Evolutionary conservation across 768 basidiomycete species (phyloP), one percentile per base, ranked within the genome.

Genomic region (Auricularia heimuer): DNA sequence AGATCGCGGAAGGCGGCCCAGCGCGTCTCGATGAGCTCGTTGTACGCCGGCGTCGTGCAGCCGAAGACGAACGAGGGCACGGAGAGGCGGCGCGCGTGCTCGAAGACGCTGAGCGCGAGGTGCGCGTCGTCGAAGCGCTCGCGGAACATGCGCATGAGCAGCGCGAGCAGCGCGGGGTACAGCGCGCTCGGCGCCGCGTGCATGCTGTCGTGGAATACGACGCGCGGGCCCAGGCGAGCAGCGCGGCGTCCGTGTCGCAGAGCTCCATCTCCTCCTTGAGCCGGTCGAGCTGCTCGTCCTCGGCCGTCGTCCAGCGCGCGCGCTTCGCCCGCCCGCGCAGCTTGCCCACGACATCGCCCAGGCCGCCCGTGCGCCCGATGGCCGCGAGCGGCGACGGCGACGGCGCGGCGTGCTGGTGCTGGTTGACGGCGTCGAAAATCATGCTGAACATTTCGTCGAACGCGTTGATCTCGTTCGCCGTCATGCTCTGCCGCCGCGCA

Each of bases 1-100:
- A 94, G 76, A 76, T 96, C 92, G n/a, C 83, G 83, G 78, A 95
- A 92, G 64, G 81, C 84, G 7, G 78, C 75, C 95, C 95, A 98
- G 21, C 85, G 84, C n/a, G 90, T 92, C 70, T 84, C 79, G 34
- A 98, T 83, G 21, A 94, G 80, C 72, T 96, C 92, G 74, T 94
- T 93, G 75, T 96, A 97, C 0, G 88, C 89, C 10, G 81, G 81
- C 0, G 94, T 90, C 10, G 91, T 89, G 75, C 95, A 98, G 2
- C 94, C 95, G 70, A 88, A 87, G 36, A 95, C 88, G 73, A 92
- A 98, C 3, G 89, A 92, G 3, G 86, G 80, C 61, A 88, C 83
- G 1, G 90, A 92, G 3, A 86, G 82, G 47, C 82, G 81, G 47
- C 86, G 83, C 0, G 92, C 90, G 73, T 94, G 82, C 62, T 87